Evolutionary conservation across 176 grass and related monocot genomes (phyloP).

Genomic region (Tillandsia leiboldiana): DNA sequence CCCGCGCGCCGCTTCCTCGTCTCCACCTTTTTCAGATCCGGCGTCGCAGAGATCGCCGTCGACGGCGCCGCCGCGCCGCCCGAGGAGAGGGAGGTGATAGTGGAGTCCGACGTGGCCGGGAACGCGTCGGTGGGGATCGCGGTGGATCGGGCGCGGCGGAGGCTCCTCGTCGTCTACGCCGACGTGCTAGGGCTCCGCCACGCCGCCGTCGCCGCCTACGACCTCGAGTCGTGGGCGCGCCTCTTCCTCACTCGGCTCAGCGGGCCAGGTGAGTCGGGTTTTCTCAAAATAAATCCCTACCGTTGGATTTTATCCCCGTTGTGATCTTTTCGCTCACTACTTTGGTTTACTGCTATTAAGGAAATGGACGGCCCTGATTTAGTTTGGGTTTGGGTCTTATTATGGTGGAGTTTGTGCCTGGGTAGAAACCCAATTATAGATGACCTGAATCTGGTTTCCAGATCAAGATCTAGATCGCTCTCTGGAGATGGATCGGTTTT

Average conservation of each 20-base stretch:
- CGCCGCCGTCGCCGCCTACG: slow-evolving; percentile 65
- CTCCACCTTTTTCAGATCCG: slow-evolving; percentile 46
- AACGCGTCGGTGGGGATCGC: slow-evolving; percentile 42
- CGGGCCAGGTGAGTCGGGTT: slow-evolving; percentile 35
- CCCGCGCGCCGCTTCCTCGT: slow-evolving; percentile 45
- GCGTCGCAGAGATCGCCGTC: slow-evolving; percentile 38
- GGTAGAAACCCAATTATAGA: too few species aligned
- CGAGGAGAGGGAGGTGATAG: slow-evolving; percentile 45
- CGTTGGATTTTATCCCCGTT: background rate
- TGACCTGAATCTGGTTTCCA: too few species aligned
- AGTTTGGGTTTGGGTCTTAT: too few species aligned
- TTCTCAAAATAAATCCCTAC: background rate
- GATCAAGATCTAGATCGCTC: too few species aligned
- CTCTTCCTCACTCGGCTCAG: slow-evolving; percentile 69
- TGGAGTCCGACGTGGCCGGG: slow-evolving; percentile 42
- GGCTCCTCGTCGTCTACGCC: slow-evolving; percentile 63
- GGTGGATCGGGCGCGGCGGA: slow-evolving; percentile 39
- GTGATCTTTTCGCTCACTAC: background rate
- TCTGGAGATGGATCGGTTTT: too few species aligned
- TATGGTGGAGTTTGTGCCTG: too few species aligned
- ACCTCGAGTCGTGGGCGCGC: slow-evolving; percentile 55
- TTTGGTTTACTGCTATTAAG: background rate
- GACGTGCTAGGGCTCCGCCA: slow-evolving; percentile 33
- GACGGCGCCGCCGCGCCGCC: slow-evolving; percentile 3
- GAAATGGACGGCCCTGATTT: background rate